phyloP scores from a whole-genome alignment of 2,329 filamentous ascomycete species.

The Botrytis fragariae region DNA sequence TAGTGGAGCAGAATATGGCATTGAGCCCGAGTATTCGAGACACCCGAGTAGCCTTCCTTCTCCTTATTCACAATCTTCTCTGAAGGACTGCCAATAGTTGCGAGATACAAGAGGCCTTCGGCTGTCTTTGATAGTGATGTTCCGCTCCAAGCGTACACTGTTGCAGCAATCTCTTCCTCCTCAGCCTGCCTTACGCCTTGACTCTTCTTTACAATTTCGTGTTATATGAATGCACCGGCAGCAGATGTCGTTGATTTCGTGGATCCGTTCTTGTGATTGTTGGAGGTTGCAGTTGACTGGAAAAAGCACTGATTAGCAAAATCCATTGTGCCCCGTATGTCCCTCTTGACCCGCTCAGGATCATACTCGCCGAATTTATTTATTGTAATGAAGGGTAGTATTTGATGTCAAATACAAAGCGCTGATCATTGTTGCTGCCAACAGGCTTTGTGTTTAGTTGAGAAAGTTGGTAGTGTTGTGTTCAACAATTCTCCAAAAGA shows the following conservation, averaged over 20 bases:
- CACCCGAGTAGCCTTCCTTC: no score
- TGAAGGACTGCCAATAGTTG: rapidly evolving
- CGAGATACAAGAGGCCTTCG: not conserved
- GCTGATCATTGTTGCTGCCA: not conserved
- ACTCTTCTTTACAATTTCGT: no score
- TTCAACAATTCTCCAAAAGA: not conserved
- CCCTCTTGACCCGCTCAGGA: not conserved
- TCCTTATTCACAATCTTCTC: rapidly evolving
- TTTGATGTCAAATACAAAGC: not conserved
- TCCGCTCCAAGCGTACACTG: not conserved
- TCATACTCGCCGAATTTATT: not conserved
- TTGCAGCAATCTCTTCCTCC: no score
- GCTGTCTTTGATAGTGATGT: not conserved
- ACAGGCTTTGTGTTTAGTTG: not conserved
- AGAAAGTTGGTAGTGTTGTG: not conserved
- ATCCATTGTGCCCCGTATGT: not conserved
- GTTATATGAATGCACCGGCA: no score
- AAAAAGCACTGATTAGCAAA: not conserved
- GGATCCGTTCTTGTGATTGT: not conserved
- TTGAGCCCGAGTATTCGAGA: not conserved
- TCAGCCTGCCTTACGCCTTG: not conserved
- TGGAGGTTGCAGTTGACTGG: not conserved
- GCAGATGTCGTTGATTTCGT: not conserved
- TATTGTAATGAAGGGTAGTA: no score
- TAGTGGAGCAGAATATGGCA: no score